Conservation (phyloP, 495 filamentous ascomycete genomes). For the Rusavskia elegans region DNA sequence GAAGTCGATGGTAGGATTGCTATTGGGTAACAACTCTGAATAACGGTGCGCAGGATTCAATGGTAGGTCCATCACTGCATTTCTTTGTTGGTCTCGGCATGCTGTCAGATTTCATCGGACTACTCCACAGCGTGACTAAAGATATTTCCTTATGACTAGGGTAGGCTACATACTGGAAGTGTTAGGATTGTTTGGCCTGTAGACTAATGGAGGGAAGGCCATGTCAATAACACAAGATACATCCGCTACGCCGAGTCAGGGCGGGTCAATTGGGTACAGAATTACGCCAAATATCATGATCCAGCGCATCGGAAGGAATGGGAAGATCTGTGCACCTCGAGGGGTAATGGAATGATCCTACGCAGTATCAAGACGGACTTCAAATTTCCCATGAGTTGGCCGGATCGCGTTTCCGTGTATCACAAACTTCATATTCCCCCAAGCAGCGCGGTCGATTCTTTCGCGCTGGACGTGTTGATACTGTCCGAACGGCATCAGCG, state of each 20-base stretch:
- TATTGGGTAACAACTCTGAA: too few species aligned
- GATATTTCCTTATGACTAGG: too few species aligned
- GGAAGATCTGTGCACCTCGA: slow-evolving; percentile 51
- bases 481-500: slow-evolving; percentile 68
- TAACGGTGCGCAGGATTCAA: slow-evolving; percentile 29
- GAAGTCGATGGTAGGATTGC: background rate
- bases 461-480: slow-evolving; percentile 44
- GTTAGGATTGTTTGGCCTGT: too few species aligned
- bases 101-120: too few species aligned
- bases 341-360: slow-evolving; percentile 59
- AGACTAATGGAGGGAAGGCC: slow-evolving; percentile 29
- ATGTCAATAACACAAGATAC: slow-evolving; percentile 84
- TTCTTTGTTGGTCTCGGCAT: too few species aligned
- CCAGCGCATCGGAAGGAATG: slow-evolving; percentile 48
- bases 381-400: slow-evolving; percentile 57
- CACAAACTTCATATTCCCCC: slow-evolving; percentile 58
- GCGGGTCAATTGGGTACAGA: slow-evolving; percentile 66
- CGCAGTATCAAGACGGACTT: slow-evolving; percentile 70
- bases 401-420: slow-evolving; percentile 53
- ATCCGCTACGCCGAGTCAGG: slow-evolving; percentile 74
- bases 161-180: too few species aligned
- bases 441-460: slow-evolving; percentile 29
- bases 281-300: slow-evolving; percentile 58
- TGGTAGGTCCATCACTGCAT: slow-evolving; percentile 20
- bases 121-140: too few species aligned